phyloP scores from a whole-genome alignment of 164 flowering plant genomes.

The Sextonia rubra region DNA sequence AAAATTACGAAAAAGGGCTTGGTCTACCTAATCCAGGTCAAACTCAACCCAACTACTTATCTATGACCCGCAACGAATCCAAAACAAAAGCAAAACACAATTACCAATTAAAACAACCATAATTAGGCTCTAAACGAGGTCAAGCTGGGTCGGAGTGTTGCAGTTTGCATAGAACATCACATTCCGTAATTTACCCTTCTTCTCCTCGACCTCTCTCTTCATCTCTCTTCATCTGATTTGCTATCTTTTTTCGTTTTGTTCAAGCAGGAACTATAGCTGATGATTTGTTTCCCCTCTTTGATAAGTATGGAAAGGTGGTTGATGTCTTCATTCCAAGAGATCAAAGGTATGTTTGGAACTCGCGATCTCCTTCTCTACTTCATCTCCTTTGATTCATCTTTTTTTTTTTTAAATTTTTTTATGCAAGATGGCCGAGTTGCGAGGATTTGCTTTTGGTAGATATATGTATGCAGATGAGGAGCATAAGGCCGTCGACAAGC shows the following conservation, averaged over 20 bases:
- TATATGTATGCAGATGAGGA: slow-evolving; percentile 76
- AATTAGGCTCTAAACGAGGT: no score
- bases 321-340: slow-evolving; percentile 95
- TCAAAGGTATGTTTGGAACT: slow-evolving; percentile 35
- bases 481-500: slow-evolving; percentile 67
- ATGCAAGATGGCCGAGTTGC: slow-evolving; percentile 65
- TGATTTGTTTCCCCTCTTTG: slow-evolving; percentile 87
- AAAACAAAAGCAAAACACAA: no score
- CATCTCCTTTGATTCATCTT: no score
- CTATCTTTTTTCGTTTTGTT: neutral
- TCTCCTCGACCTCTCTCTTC: neutral
- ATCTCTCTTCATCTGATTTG: no score
- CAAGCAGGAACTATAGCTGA: slow-evolving; percentile 82
- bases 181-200: slow-evolving; percentile 69
- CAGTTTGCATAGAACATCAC: no score
- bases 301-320: slow-evolving; percentile 90
- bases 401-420: no score
- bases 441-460: slow-evolving; percentile 76
- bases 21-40: no score
- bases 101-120: no score
- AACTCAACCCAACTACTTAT: no score
- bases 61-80: no score
- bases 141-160: no score
- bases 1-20: no score
- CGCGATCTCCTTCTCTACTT: neutral